A percentile compares a stretch with the other conserved stretches of the same genome.
Evolutionary conservation across 177 flowering plant species (phyloP).

Genomic region (Viscum album): DNA sequence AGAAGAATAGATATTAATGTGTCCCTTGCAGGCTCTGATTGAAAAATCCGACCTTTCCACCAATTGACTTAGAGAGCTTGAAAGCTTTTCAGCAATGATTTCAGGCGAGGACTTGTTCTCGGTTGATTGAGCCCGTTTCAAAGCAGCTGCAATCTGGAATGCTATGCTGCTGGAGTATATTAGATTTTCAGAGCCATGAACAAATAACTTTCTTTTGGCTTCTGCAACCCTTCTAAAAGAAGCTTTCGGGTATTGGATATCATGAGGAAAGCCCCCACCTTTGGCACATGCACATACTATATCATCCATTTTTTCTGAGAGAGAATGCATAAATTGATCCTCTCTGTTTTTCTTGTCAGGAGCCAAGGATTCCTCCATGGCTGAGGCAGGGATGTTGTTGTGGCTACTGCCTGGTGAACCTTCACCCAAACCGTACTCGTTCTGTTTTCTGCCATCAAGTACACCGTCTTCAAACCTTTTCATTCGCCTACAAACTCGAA

Average conservation of each 20-base stretch:
- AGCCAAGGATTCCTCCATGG: slow-evolving; percentile 17
- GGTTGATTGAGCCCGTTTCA: slow-evolving; percentile 29
- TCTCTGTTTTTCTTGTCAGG: slow-evolving; percentile 26
- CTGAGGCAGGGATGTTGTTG: slow-evolving; percentile 20
- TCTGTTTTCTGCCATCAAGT: slow-evolving; percentile 30
- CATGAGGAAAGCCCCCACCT: slow-evolving; percentile 33
- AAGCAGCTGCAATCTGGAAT: slow-evolving; percentile 64
- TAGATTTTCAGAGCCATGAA: slow-evolving; percentile 48
- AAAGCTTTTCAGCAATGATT: slow-evolving; percentile 50
- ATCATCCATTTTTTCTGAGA: slow-evolving; percentile 45
- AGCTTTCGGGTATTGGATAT: slow-evolving; percentile 50
- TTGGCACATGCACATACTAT: slow-evolving; percentile 25
- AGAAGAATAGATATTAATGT: slow-evolving; percentile 58
- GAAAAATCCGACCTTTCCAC: slow-evolving; percentile 27
- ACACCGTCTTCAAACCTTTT: slow-evolving; percentile 70
- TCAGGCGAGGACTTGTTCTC: slow-evolving; percentile 35
- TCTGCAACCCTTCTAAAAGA: slow-evolving; percentile 52
- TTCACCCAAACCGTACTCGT: slow-evolving; percentile 17
- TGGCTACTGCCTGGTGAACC: slow-evolving; percentile 12
- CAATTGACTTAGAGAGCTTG: slow-evolving; percentile 23
- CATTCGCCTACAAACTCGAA: slow-evolving; percentile 55
- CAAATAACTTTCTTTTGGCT: slow-evolving; percentile 44
- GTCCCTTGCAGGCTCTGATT: slow-evolving; percentile 73
- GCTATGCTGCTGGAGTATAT: slow-evolving; percentile 64
- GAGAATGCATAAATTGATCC: slow-evolving; percentile 25